Evolutionary conservation across 2,329 filamentous ascomycete genomes (phyloP).

Genomic region (Diaporthe amygdali): DNA sequence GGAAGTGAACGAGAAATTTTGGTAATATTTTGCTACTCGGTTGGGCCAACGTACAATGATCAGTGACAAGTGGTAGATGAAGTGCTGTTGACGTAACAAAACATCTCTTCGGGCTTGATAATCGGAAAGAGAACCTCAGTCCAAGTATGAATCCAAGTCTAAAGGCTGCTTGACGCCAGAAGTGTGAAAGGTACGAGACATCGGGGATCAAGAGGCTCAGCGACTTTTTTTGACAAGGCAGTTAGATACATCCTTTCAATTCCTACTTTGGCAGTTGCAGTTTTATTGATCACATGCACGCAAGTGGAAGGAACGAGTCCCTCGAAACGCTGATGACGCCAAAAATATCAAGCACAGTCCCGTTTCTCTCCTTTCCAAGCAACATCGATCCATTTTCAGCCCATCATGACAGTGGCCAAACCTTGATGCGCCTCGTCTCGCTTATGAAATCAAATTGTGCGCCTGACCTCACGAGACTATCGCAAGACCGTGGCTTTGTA

Average conservation of each 20-base stretch:
- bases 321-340: no score
- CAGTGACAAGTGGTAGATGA: not conserved
- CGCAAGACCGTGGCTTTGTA: no score
- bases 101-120: no score
- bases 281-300: not conserved
- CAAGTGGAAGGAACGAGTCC: not conserved
- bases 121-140: not conserved
- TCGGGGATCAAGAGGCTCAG: not conserved
- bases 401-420: not conserved
- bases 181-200: not conserved
- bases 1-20: not conserved
- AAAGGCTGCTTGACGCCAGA: no score
- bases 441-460: not conserved
- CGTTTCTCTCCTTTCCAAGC: not conserved
- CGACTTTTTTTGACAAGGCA: not conserved
- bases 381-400: not conserved
- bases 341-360: not conserved
- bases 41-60: not conserved
- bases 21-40: not conserved
- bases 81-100: not conserved
- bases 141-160: rapidly evolving
- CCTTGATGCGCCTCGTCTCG: not conserved
- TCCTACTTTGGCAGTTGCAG: not conserved
- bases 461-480: no score
- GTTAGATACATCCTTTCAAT: not conserved